phyloP scores from a whole-genome alignment of 306 rosid genomes.

The Calophaca sinica region DNA sequence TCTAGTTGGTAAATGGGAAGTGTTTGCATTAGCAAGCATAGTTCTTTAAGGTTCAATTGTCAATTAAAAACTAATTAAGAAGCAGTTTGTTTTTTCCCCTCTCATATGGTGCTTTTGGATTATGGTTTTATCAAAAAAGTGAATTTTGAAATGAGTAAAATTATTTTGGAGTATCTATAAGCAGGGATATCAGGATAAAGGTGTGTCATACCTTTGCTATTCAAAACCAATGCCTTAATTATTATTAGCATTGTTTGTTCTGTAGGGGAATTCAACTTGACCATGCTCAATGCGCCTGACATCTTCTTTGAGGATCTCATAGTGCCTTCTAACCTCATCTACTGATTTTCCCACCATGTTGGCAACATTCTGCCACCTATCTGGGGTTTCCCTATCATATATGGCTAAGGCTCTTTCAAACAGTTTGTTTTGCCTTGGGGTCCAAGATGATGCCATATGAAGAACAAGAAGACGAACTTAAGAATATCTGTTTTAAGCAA shows the following conservation, averaged over 20 bases:
- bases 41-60: conserved; percentile 22
- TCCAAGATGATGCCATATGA: conserved; percentile 80
- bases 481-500: not conserved
- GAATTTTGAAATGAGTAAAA: not conserved
- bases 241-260: conserved; percentile 46
- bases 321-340: conserved; percentile 81
- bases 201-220: conserved; percentile 40
- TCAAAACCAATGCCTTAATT: conserved; percentile 35
- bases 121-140: too few relatives aligned
- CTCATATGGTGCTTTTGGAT: too few relatives aligned
- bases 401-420: conserved; percentile 76
- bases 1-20: conserved; percentile 18
- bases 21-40: not conserved
- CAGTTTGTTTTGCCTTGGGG: conserved; percentile 67
- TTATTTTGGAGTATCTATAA: not conserved
- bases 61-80: not conserved
- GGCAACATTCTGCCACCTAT: conserved; percentile 88
- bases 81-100: too few relatives aligned
- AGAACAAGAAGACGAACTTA: conserved; percentile 10
- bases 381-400: conserved; percentile 72
- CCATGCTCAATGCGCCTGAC: conserved; percentile 71
- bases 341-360: conserved; percentile 71
- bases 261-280: conserved; percentile 72
- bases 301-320: conserved; percentile 80
- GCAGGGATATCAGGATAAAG: conserved; percentile 3